Conservation (phyloP, 331 rosid genomes). For the Malus hybrid region DNA sequence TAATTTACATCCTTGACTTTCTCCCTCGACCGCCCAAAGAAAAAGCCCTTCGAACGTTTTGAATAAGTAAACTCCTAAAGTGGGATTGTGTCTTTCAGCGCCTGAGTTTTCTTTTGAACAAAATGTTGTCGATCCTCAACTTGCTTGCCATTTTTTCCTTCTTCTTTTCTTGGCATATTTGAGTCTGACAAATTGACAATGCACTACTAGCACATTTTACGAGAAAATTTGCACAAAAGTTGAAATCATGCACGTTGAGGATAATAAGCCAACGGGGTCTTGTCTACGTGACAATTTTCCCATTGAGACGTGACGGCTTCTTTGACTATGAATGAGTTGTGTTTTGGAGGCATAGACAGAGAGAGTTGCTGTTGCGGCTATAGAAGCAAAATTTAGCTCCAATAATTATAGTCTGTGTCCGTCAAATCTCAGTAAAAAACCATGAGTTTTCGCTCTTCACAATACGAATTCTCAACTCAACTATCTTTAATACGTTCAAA, state of each 20-base stretch:
- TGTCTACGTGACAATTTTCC: background rate
- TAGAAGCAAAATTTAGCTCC: background rate
- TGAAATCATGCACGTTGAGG: background rate
- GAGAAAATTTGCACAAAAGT: background rate
- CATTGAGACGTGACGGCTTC: slow-evolving; percentile 1
- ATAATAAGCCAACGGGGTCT: background rate
- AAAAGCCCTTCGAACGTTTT: slow-evolving; percentile 34
- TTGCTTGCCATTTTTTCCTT: no score
- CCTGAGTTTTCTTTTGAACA: background rate
- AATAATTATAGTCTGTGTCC: background rate
- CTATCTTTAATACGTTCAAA: background rate
- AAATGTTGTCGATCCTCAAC: background rate
- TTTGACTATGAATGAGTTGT: slow-evolving; percentile 5
- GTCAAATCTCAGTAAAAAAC: background rate
- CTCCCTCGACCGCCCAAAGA: slow-evolving; percentile 74
- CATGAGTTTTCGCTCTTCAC: background rate
- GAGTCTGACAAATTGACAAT: background rate
- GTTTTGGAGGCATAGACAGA: background rate
- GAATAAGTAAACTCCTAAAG: slow-evolving; percentile 49
- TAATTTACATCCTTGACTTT: slow-evolving; percentile 2
- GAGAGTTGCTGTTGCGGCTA: background rate
- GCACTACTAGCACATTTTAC: background rate
- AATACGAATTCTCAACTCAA: background rate
- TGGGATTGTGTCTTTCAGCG: slow-evolving; percentile 31
- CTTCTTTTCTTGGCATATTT: no score